Base-by-base conservation (phyloP, 805 yeast species). In the Suhomyces vadensis region DNA sequence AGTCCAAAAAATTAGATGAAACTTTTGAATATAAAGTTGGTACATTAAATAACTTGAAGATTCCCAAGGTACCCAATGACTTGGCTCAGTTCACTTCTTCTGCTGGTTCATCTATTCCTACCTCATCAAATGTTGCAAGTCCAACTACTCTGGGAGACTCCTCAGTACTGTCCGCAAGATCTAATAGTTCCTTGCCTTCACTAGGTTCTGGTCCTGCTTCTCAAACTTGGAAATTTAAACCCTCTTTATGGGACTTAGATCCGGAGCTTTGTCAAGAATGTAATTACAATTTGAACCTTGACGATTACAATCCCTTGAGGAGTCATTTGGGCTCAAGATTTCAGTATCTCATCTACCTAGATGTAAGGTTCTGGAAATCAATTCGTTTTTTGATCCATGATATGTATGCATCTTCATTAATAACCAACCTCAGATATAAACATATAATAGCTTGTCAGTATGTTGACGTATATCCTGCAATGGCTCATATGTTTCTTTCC, bases 391-490 rank as follows among this genome's bases (percentile, higher is more conserved):
- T 70, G 6, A 65, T 86, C 10, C 86, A 85, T 47, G 87, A 82
- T 50, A 63, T 87, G 45, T 84, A 80, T 56, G 77, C 85, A 31
- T 73, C 83, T 0, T 76, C 84, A 0, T 63, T 88, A 47, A 80
- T 87, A 13, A 78, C 87, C 10, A 82, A 82, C 54, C 61, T 74
- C 39, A 65, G 62, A 10, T 83, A 73, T 58, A 83, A 82, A 55
- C 61, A 74, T 23, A 58, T 83, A n/a, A 67, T 86, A 31, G 82
- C 85, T n/a, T 76, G 78, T 31, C 92, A 89, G 53, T 90, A 89
- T 56, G 85, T 89, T 35, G 95, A 89, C 53, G 70, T 89, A 0
- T 92, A 92, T 60, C 91, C 95, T 0, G 74, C 78, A 6, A 64
- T 87, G 11, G 81, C 86, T 1, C 87, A 87, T 49, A 71, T 85